These are phyloP conservation scores for Penicillium riverlandense DNA, from an alignment of 495 filamentous ascomycete genomes.

Conservation along the genomic window DNA sequence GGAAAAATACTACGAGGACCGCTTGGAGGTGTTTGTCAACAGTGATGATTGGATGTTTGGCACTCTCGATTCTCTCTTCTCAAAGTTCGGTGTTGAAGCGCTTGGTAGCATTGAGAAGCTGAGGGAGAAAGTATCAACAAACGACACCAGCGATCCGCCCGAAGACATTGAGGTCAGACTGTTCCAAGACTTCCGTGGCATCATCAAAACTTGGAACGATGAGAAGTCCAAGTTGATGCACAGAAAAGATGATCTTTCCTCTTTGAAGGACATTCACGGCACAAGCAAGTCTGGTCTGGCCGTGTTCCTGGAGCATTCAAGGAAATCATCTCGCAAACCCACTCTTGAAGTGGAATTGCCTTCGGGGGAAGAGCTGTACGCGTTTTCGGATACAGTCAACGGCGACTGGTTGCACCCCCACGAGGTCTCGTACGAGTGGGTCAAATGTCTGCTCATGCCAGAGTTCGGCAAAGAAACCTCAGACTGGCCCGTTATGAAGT, in stretches of 20 bases:
- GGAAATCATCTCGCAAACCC: conserved; percentile 48
- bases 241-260: conserved; percentile 46
- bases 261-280: conserved; percentile 36
- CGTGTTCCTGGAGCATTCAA: conserved; percentile 74
- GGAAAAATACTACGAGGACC: conserved; percentile 62
- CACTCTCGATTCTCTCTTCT: conserved; percentile 57
- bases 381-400: conserved; percentile 50
- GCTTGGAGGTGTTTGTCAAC: conserved; percentile 57
- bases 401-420: conserved; percentile 49
- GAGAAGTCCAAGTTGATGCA: conserved; percentile 48
- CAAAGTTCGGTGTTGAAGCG: conserved; percentile 55
- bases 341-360: conserved; percentile 45
- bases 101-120: conserved; percentile 38
- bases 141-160: conserved; percentile 9
- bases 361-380: conserved; percentile 47
- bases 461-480: conserved; percentile 17
- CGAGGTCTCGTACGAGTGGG: conserved; percentile 59
- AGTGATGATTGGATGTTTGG: conserved; percentile 74
- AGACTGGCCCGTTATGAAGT: conserved; percentile 24
- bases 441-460: conserved; percentile 49
- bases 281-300: conserved; percentile 54
- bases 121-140: conserved; percentile 18
- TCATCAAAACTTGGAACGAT: conserved; percentile 54
- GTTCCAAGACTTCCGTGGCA: conserved; percentile 45
- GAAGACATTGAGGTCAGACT: conserved; percentile 23